These are phyloP conservation scores for Epichloe gansuensis DNA, from an alignment of 2,329 filamentous ascomycete genomes.

Conservation along the genomic window DNA sequence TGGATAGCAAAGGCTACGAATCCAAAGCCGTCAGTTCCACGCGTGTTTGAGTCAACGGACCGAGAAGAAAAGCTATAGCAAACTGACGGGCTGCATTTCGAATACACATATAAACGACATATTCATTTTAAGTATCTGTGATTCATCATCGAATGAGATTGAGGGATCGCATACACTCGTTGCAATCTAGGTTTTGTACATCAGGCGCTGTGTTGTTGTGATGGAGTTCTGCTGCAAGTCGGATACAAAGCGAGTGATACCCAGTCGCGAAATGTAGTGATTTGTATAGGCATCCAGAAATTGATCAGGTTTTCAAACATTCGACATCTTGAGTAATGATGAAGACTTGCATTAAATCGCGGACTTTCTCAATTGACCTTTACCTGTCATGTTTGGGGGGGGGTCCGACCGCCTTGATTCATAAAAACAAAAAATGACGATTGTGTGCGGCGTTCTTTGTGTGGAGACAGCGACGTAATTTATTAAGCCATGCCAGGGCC, in stretches of 20 bases:
- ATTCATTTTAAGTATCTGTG: neutral
- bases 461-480: no score
- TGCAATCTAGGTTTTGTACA: neutral
- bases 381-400: no score
- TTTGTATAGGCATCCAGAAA: neutral
- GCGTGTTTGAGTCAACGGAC: conserved; percentile 11
- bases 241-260: conserved; percentile 4
- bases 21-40: conserved; percentile 26
- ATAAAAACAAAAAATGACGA: no score
- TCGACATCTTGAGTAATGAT: neutral
- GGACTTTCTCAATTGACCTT: no score
- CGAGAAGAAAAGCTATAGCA: neutral
- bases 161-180: neutral
- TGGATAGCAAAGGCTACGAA: conserved; percentile 41
- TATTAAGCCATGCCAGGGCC: no score
- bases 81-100: neutral
- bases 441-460: no score
- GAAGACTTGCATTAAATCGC: no score
- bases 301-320: no score
- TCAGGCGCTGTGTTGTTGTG: neutral
- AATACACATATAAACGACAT: neutral
- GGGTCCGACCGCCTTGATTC: no score
- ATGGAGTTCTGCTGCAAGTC: neutral
- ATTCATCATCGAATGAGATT: neutral
- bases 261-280: neutral